Base-by-base conservation (phyloP, 2,329 filamentous ascomycete genomes). In the Beauveria australis region DNA sequence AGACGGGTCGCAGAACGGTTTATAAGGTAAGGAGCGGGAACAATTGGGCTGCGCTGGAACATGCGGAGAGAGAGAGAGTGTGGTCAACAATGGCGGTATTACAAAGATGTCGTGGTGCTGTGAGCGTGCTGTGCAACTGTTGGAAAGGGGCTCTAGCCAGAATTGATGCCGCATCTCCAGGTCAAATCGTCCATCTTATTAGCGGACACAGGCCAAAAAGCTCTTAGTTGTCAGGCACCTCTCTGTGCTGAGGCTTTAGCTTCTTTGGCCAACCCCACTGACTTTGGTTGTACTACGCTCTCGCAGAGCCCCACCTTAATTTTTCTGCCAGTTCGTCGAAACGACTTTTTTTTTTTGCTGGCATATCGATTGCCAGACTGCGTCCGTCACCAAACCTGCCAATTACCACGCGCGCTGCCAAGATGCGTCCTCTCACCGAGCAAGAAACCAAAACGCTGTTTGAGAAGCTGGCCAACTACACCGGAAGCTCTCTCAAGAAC, bases 381-480 rank as follows among this genome's bases (percentile, higher is more conserved):
- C 52, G 33, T 33, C 52, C 19, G 40, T 51, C 22, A 52, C 18
- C 54, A 61, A 47, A 19, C 40, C 28, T 28, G 22, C 37, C 19
- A 24, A 41, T 30, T 53, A 22, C 18, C 26, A 33, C 43, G 19
- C 19, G n/a, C 28, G 10, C 26, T 58, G 41, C 43, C 67, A 83
- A 68, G 52, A 95, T 96, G 91, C 85, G 91, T 60, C 84, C 88
- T 57, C 84, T 96, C 66, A 94, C 91, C 61, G 91, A 91, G 74
- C 75, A 79, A 70, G 89, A 92, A 76, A 89, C 87, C 62, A 85
- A 89, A 73, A 89, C 89, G 1, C 85, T 97, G 68, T 95, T 97
- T 75, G 84, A 88, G 67, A 96, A 97, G 79, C 85, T 99, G 46
- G 94, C 94, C 62, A 90, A 92, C 74, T 99, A 97, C 79, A 94